Base-by-base conservation (phyloP, 768 basidiomycete species). In the Boletus rubescentipes region DNA sequence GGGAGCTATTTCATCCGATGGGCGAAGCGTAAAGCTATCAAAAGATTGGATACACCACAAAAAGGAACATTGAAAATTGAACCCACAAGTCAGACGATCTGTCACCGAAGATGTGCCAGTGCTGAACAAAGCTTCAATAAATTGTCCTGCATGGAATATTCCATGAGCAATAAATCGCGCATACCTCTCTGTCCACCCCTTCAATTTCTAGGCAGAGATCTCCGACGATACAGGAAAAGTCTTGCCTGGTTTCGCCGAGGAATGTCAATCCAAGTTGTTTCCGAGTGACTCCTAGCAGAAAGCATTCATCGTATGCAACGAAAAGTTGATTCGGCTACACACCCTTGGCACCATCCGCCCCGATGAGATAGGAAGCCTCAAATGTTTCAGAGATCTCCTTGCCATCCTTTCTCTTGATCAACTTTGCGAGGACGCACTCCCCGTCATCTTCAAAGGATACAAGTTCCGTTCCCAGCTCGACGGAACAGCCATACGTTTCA, bases 381-480 rank as follows among this genome's bases (percentile, higher is more conserved):
- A 68, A 53, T 3, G 45, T 63, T 52, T 78, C 74, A n/a, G 51
- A 41, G 0, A 45, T 38, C 34, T 68, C 67, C 23, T 62, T 21
- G 1, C 61, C 71, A 2, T 66, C 58, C n/a, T 35, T 46, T 16
- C 11, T 60, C 51, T 70, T 67, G 26, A 70, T 32, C 5, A 81
- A 52, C 12, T 69, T 68, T 8, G 73, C 79, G 11, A 65, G 56
- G 8, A 81, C 75, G 30, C 55, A 54, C 31, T 72, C 68, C 2
- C 66, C 63, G 8, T 59, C 56, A 50, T 81, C 75, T 47, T 72
- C 65, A 40, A 83, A 75, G 0, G 75, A 75, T n/a, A 62, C 37
- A 7, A 83, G 71, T 51, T 78, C 77, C 2, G 76, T 77, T 15
- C 73, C 75, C n/a, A 75, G 49, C 55, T 83, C 79, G 14, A 81